Base-by-base conservation (phyloP, 441 rosid genomes). In the Aleurites moluccanus region DNA sequence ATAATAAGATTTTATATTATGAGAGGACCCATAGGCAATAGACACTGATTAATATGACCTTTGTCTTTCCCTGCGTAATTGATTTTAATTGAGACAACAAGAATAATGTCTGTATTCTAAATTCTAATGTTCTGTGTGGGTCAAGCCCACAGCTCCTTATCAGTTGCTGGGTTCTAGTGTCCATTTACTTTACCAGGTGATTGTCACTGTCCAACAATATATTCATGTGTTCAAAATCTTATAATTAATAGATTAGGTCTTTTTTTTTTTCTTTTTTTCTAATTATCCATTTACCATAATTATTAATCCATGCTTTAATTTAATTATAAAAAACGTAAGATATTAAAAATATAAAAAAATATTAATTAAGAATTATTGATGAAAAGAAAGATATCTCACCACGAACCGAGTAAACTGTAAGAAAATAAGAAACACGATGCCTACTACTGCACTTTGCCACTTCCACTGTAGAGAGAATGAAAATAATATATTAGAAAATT, bases 361-460 rank as follows among this genome's bases (percentile, higher is more conserved):
- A 53, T 49, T 53, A 6, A 0, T 53, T 53, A 56, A 2, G 7
- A 21, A 56, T 8, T 1, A 38, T 38, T 38, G 9, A 38, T 0
- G 40, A 38, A 38, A 38, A 38, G 13, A 56, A 2, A 33, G 62
- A 72, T 52, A 25, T 55, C 86, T 83, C 77, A 94, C 98, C 81
- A 94, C n/a, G 70, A 75, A 85, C 55, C 93, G 86, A 75, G 96
- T 82, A 75, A 84, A 63, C 56, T 88, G 90, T 16, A 92, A 92
- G 74, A 94, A 91, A 44, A 65, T 28, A 40, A 94, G 94, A 83
- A 91, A 94, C 77, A 79, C 27, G 27, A 86, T 20, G 1, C 97
- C 97, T 3, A 91, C 80, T 49, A 92, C 72, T 42, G 87, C 86
- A 74, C 88, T 86, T 67, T 91, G 83, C 98, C 98, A 94, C 23